phyloP scores from a whole-genome alignment of 2,329 filamentous ascomycete genomes.

The Allantophomopsis lycopodina region DNA sequence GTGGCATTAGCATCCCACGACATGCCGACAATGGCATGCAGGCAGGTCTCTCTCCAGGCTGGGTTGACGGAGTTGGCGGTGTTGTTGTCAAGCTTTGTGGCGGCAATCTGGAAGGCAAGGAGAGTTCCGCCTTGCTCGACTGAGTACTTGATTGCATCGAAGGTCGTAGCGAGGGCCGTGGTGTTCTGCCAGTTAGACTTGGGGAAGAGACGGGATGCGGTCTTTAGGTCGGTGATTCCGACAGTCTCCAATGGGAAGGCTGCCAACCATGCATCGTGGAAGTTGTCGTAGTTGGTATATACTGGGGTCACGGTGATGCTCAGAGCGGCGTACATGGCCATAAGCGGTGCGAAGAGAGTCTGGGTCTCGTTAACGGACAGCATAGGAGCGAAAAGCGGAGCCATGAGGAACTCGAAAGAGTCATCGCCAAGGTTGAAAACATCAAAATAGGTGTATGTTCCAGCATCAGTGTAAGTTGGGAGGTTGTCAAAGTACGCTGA shows the following conservation, averaged over 20 bases:
- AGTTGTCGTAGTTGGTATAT: conserved; percentile 10
- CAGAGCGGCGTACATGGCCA: conserved; percentile 22
- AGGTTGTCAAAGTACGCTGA: conserved; percentile 24
- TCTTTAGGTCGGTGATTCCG: conserved; percentile 16
- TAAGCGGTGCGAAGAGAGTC: conserved; percentile 30
- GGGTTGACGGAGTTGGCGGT: conserved; percentile 24
- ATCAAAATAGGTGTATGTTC: not conserved
- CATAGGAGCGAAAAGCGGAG: conserved; percentile 31
- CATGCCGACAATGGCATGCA: conserved; percentile 17
- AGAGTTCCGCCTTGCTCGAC: conserved; percentile 19
- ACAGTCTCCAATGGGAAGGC: conserved; percentile 14
- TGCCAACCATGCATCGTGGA: conserved; percentile 16
- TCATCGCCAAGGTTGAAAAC: conserved; percentile 21
- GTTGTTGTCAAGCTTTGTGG: conserved; percentile 4
- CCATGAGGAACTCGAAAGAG: conserved; percentile 24
- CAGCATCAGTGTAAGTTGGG: conserved; percentile 18
- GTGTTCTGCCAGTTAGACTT: conserved; percentile 12
- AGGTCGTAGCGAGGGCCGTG: conserved; percentile 6
- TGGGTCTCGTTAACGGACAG: conserved; percentile 25
- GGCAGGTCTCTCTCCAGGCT: conserved; percentile 23
- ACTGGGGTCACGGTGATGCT: conserved; percentile 18
- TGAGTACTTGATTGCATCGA: conserved; percentile 13
- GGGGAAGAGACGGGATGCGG: conserved; percentile 28
- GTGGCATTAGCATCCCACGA: conserved; percentile 19
- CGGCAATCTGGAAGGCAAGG: conserved; percentile 17